Percentiles rank a stretch among this genome's conserved stretches.
These are phyloP conservation scores for Hypoxylon sp. DNA, from an alignment of 2,329 filamentous ascomycete species.

Conservation along the genomic window DNA sequence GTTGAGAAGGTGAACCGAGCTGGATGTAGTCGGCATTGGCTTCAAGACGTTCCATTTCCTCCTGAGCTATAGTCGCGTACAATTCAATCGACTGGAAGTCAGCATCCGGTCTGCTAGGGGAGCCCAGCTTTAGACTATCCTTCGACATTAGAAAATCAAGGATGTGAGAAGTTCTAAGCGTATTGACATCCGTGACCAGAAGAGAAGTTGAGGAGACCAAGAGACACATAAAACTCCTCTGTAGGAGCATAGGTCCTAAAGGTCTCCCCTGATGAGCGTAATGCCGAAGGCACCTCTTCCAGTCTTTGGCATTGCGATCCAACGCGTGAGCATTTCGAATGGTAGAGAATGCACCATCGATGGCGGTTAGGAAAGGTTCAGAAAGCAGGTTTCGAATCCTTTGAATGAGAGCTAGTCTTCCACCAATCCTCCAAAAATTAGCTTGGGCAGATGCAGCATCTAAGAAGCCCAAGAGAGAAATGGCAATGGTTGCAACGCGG, in stretches of 20 bases:
- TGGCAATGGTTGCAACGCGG: conserved; percentile 79
- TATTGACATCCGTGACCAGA: conserved; percentile 73
- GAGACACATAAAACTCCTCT: conserved; percentile 88
- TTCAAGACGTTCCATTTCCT: conserved; percentile 89
- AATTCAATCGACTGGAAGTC: conserved; percentile 70
- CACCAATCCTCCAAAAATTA: conserved; percentile 82
- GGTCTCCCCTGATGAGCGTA: conserved; percentile 85
- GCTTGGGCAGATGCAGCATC: conserved; percentile 83
- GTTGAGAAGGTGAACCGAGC: conserved; percentile 87
- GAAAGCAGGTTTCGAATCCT: conserved; percentile 80
- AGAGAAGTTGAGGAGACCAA: conserved; percentile 83
- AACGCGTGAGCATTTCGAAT: conserved; percentile 82
- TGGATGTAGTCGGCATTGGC: conserved; percentile 91
- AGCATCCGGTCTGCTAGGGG: conserved; percentile 60
- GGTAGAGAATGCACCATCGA: conserved; percentile 91
- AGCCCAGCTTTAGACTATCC: conserved; percentile 60
- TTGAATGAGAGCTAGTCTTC: conserved; percentile 80
- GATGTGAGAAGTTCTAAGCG: conserved; percentile 72
- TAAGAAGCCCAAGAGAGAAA: conserved; percentile 91
- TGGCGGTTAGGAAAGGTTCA: conserved; percentile 84
- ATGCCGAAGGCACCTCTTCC: conserved; percentile 87
- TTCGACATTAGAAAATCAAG: conserved; percentile 79
- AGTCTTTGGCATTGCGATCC: conserved; percentile 79
- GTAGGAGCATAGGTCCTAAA: conserved; percentile 89
- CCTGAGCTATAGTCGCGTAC: conserved; percentile 79